Evolutionary conservation across 1,284 basidiomycete genomes (phyloP), one percentile per base, ranked within the genome.

Genomic region (Peniophora sp.): DNA sequence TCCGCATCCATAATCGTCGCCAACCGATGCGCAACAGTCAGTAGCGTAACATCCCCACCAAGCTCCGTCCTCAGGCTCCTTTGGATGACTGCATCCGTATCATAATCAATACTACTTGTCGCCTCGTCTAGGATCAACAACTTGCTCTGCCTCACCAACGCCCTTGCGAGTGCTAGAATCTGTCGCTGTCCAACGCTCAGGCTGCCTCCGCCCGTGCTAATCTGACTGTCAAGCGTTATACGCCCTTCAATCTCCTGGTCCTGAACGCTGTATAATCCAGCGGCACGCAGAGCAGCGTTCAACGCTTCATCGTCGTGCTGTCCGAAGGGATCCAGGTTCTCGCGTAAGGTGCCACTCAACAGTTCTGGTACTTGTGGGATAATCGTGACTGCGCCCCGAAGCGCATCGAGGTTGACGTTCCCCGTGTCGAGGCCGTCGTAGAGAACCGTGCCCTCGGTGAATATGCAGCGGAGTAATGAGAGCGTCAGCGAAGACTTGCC

Each of bases 111-210:
- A 36, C 10, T 10, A 36, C 34, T 36, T 11, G 14, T 23, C 14
- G 47, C 79, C 71, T 83, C 79, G 58, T 82, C 81, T n/a, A 83
- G 63, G 46, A 83, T 79, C 23, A 82, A 65, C 8, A 82, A 56
- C 55, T 81, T 82, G 66, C 78, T 81, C 46, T 69, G 69, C 10
- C 79, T 65, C 6, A 81, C 71, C 46, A 81, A 77, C 1, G 80
- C 79, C 52, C 79, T 66, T 1, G 79, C 79, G 1, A 84, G 63
- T 3, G 80, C 80, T 24, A 83, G 62, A 44, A 82, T 65, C 61
- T 89, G 86, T 3, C 85, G 70, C 61, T 89, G 83, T 2, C 86
- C 86, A 34, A 86, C 79, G 1, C 78, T 82, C 27, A 89, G 68
- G 59, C 89, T 89, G 16, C 71, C 63, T 5, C 85, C 85, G 0